Percentiles rank a stretch among this genome's conserved stretches.
phyloP scores from a whole-genome alignment of 2,329 filamentous ascomycete genomes.

The Thelonectria rubi region DNA sequence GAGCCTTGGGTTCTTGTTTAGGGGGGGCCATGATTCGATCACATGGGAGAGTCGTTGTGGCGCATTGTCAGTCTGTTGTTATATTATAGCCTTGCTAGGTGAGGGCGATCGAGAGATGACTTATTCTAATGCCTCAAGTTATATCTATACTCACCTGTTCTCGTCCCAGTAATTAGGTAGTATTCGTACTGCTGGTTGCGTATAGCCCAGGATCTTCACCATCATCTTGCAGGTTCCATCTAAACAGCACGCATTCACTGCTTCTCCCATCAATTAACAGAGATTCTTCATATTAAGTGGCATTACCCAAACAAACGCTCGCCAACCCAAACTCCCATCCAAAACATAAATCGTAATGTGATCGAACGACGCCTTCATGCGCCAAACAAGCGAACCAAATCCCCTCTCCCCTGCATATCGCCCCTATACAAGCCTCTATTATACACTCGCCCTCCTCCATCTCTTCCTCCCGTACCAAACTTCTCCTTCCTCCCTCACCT shows the following conservation, averaged over 20 bases:
- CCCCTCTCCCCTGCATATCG: neutral
- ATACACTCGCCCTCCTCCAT: neutral
- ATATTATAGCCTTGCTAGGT: too few species aligned
- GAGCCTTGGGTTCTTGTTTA: too few species aligned
- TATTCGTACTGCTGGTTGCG: too few species aligned
- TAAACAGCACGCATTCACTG: neutral
- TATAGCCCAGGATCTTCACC: too few species aligned
- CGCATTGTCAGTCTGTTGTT: too few species aligned
- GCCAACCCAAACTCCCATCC: neutral
- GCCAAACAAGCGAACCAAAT: neutral
- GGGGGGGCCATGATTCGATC: too few species aligned
- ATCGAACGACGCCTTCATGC: neutral
- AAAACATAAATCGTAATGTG: neutral
- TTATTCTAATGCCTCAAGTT: too few species aligned
- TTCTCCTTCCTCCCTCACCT: neutral
- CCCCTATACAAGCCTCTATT: neutral
- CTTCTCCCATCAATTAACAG: neutral
- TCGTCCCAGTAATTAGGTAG: too few species aligned
- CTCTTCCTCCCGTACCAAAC: neutral
- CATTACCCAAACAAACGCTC: neutral
- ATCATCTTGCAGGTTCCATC: neutral
- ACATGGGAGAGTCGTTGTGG: too few species aligned
- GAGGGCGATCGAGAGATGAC: too few species aligned
- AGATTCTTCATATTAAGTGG: neutral
- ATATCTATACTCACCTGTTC: too few species aligned